phyloP scores from a whole-genome alignment of 768 basidiomycete genomes.

The Panaeolus cyanescens region DNA sequence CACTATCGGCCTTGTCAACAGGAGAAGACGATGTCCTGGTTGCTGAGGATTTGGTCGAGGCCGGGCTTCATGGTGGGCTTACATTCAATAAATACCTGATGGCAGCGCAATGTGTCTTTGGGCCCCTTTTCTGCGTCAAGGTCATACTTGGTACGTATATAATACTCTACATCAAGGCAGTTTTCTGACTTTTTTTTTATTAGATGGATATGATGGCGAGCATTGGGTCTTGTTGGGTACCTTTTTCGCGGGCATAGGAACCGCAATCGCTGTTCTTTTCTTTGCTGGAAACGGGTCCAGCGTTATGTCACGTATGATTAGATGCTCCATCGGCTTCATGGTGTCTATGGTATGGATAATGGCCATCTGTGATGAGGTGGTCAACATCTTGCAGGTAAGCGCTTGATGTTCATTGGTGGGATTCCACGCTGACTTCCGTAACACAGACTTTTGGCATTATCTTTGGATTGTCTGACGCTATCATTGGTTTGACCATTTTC shows the following conservation, averaged over 20 bases:
- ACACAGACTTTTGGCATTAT: slow-evolving; percentile 89
- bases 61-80: slow-evolving; percentile 62
- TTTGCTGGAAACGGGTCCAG: slow-evolving; percentile 63
- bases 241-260: slow-evolving; percentile 52
- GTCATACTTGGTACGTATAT: slow-evolving; percentile 74
- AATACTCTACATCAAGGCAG: too few species aligned
- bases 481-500: slow-evolving; percentile 95
- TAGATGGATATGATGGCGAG: slow-evolving; percentile 49
- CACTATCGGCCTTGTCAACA: slow-evolving; percentile 54
- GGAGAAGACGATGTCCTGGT: slow-evolving; percentile 78
- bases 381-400: slow-evolving; percentile 82
- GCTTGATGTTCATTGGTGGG: background rate
- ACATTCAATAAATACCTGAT: slow-evolving; percentile 82
- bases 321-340: slow-evolving; percentile 90
- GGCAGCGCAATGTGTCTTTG: slow-evolving; percentile 79
- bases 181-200: slow-evolving; percentile 2
- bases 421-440: background rate
- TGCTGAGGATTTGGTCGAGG: slow-evolving; percentile 73
- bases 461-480: slow-evolving; percentile 94
- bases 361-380: slow-evolving; percentile 96
- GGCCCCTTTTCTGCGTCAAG: slow-evolving; percentile 73
- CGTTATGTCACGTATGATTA: slow-evolving; percentile 58
- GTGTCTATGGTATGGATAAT: slow-evolving; percentile 97
- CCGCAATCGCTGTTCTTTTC: slow-evolving; percentile 56
- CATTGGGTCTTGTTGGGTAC: slow-evolving; percentile 57